Evolutionary conservation across 441 rosid genomes (phyloP).

Genomic region (Erysimum cheiri): DNA sequence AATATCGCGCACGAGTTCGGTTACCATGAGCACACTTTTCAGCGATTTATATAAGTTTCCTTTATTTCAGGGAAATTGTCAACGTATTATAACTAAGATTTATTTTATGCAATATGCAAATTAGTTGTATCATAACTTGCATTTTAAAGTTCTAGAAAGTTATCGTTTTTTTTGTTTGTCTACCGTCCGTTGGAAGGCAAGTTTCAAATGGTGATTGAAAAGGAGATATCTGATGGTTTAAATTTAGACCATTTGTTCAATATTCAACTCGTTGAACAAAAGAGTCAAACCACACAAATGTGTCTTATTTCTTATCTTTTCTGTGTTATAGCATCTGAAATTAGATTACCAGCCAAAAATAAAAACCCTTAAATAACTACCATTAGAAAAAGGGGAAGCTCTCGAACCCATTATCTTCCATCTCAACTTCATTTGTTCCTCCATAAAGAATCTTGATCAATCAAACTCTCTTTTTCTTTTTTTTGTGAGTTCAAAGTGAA

Average conservation of each 20-base stretch:
- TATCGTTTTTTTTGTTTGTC: not conserved
- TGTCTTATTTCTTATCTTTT: not conserved
- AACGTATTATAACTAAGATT: not conserved
- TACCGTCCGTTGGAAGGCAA: constrained; percentile 38
- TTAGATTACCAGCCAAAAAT: constrained; percentile 43
- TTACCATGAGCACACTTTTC: constrained; percentile 15
- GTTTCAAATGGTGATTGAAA: constrained; percentile 10
- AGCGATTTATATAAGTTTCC: not conserved
- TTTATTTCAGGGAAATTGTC: not conserved
- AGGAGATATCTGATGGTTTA: constrained; percentile 12
- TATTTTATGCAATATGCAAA: not conserved
- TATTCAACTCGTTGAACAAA: constrained; percentile 11
- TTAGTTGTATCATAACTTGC: not conserved
- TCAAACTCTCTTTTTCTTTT: constrained; percentile 1
- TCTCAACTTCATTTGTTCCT: constrained; percentile 14
- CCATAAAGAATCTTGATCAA: constrained; percentile 16
- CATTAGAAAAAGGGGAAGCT: constrained; percentile 26
- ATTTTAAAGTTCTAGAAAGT: constrained; percentile 14
- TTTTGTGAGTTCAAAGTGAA: constrained; percentile 5
- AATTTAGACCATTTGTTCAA: constrained; percentile 34
- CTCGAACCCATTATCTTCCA: constrained; percentile 13
- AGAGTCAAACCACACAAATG: constrained; percentile 34
- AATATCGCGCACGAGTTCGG: constrained; percentile 29
- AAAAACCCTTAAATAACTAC: constrained; percentile 35
- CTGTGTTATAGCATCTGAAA: constrained; percentile 34